Base-by-base conservation (phyloP, 257 asterid genomes). In the Sherardia arvensis region DNA sequence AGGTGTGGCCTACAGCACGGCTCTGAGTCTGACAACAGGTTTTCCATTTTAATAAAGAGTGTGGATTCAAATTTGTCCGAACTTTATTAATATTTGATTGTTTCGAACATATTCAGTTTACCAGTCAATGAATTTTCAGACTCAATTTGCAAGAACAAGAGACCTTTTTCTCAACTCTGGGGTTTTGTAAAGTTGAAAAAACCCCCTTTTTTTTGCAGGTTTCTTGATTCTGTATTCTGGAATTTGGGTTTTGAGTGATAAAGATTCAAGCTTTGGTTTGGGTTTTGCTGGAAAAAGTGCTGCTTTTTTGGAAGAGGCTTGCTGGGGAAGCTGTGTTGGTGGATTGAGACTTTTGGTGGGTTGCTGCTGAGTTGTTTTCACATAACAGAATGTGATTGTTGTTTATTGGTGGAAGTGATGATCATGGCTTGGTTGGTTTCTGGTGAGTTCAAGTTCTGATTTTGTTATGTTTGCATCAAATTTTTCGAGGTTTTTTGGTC, bases 301-400 rank as follows among this genome's bases (percentile, higher is more conserved):
- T n/a, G n/a, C n/a, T n/a, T n/a, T n/a, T n/a, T n/a, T n/a, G n/a
- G n/a, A n/a, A n/a, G n/a, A 40, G 55, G 66, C 66, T 17, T 63
- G 74, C 62, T 34, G 61, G 55, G 23, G 23, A 21, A 49, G 26
- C 26, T 21, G 67, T 38, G 66, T 25, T 60, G 68, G 66, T 60
- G 64, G 84, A 81, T 75, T 72, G 78, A 51, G 72, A 38, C 67
- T 40, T 67, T 15, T 67, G 36, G 71, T 73, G 61, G 73, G 74
- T 51, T 76, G 66, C 62, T 75, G 79, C 70, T 80, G 68, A 71
- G 69, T 53, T 74, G 23, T 57, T 57, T 57, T 28, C 49, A 51
- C 66, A 47, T 33, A 51, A 60, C 64, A 59, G 66, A 49, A 62
- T 53, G 65, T 66, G 67, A 70, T 68, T 76, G 73, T 73, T 69